phyloP scores from a whole-genome alignment of 495 filamentous ascomycete species.

The Hyphodiscus hymeniophilus region DNA sequence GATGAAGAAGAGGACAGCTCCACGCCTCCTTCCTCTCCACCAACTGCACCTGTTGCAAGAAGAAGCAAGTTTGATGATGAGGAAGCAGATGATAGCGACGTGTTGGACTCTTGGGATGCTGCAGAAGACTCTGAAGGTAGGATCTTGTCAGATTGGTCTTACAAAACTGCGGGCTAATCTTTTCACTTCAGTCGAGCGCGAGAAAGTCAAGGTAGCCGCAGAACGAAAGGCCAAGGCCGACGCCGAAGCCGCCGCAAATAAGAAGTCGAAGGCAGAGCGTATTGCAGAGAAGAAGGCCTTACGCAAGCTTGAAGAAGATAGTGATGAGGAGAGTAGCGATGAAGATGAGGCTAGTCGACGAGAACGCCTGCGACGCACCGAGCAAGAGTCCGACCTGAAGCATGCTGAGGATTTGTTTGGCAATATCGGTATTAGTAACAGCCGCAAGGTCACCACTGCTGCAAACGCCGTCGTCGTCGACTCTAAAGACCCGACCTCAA shows the following conservation, averaged over 20 bases:
- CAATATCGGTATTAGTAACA: conserved; percentile 62
- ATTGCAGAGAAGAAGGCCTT: conserved; percentile 66
- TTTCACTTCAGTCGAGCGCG: conserved; percentile 57
- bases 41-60: conserved; percentile 44
- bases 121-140: conserved; percentile 80
- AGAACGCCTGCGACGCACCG: conserved; percentile 62
- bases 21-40: conserved; percentile 52
- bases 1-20: conserved; percentile 65
- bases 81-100: conserved; percentile 72
- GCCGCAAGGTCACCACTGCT: conserved; percentile 46
- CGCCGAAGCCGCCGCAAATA: conserved; percentile 82
- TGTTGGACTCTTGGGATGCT: conserved; percentile 90
- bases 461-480: conserved; percentile 61
- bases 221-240: conserved; percentile 85
- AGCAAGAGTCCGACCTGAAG: conserved; percentile 82
- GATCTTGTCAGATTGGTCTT: no score
- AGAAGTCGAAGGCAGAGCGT: conserved; percentile 84
- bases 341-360: conserved; percentile 61
- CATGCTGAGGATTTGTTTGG: conserved; percentile 91
- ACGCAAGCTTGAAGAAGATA: conserved; percentile 38
- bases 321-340: conserved; percentile 48
- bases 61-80: conserved; percentile 87
- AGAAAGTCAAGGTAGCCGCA: conserved; percentile 81
- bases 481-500: conserved; percentile 60
- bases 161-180: no score